Percentiles rank a stretch among this genome's conserved stretches.
Conservation (phyloP, 257 asterid species). For the Fraxinus pennsylvanica region DNA sequence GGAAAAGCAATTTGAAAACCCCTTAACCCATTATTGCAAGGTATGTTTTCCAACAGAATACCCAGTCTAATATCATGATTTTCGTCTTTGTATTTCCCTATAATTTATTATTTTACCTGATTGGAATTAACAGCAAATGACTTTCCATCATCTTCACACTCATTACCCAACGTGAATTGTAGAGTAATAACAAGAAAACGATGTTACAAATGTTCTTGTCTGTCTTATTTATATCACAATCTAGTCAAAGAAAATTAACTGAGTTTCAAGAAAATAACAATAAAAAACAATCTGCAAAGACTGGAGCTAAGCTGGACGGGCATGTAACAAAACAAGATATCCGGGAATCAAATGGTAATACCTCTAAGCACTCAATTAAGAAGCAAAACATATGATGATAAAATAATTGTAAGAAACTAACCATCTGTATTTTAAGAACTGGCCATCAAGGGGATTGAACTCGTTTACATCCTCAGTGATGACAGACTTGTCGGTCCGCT, state of each 20-base stretch:
- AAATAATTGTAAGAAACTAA: slow-evolving; percentile 28
- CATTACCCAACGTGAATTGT: not conserved
- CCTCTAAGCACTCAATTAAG: not conserved
- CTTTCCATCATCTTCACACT: not conserved
- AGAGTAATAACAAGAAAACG: not conserved
- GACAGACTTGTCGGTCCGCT: slow-evolving; percentile 57
- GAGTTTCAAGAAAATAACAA: not conserved
- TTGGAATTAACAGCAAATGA: not conserved
- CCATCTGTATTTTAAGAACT: slow-evolving; percentile 83
- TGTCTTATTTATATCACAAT: not conserved
- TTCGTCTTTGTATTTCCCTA: not conserved
- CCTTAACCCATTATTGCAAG: not conserved
- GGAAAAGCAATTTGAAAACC: not conserved
- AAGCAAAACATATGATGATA: not conserved
- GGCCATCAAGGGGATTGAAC: slow-evolving; percentile 65
- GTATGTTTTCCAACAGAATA: not conserved
- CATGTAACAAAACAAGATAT: not conserved
- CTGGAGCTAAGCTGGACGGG: slow-evolving; percentile 11
- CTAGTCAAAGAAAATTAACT: not conserved
- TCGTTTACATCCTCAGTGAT: slow-evolving; percentile 75
- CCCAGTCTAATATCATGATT: not conserved
- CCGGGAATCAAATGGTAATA: not conserved
- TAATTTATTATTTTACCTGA: not conserved
- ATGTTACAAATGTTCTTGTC: not conserved
- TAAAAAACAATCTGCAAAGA: not conserved